These are phyloP conservation scores for Penicillium decumbens DNA, from an alignment of 2,329 filamentous ascomycete species.

Conservation along the genomic window DNA sequence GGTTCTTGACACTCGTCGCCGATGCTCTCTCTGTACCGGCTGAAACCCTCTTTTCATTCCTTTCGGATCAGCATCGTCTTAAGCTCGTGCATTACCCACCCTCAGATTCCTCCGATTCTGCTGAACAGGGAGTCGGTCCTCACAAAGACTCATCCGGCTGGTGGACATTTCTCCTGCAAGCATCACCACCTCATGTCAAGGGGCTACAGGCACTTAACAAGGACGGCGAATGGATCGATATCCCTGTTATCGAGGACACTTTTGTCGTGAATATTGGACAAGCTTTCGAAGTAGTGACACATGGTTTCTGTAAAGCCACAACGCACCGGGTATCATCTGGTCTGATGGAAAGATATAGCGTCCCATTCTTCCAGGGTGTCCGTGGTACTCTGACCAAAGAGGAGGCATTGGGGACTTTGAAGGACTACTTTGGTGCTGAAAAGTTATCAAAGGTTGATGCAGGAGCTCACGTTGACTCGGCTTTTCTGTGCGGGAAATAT, in stretches of 20 bases:
- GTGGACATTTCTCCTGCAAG: constrained; percentile 62
- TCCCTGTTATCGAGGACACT: constrained; percentile 35
- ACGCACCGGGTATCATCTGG: constrained; percentile 44
- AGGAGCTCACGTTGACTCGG: constrained; percentile 42
- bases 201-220: constrained; percentile 45
- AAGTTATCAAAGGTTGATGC: constrained; percentile 32
- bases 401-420: constrained; percentile 41
- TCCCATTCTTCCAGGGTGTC: constrained; percentile 50
- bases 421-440: constrained; percentile 35
- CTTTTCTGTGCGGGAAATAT: constrained; percentile 49
- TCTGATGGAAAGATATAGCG: constrained; percentile 42
- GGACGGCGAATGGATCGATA: constrained; percentile 41
- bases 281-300: constrained; percentile 42
- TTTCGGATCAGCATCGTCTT: constrained; percentile 56
- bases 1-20: constrained; percentile 55
- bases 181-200: constrained; percentile 48
- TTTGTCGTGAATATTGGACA: constrained; percentile 46
- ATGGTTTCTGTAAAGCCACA: constrained; percentile 43
- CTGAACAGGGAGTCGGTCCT: constrained; percentile 54
- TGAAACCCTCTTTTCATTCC: constrained; percentile 50
- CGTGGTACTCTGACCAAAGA: constrained; percentile 44
- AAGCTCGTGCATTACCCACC: constrained; percentile 55
- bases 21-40: constrained; percentile 50
- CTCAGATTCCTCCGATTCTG: constrained; percentile 1
- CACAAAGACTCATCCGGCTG: constrained; percentile 62